Evolutionary conservation across 768 basidiomycete genomes (phyloP).

Genomic region (Rhizopogon sp.): DNA sequence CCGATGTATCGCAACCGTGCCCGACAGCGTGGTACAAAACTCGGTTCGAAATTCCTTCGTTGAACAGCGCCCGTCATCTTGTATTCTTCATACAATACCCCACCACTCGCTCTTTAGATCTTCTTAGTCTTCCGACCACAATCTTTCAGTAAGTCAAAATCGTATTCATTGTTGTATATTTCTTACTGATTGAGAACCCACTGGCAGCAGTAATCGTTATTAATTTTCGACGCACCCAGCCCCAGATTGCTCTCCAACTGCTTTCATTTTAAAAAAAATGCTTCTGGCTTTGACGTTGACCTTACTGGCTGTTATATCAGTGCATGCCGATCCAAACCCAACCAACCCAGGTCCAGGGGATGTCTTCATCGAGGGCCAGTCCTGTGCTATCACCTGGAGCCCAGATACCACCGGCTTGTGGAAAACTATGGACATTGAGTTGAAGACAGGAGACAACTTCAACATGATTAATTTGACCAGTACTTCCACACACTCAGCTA

Average conservation of each 20-base stretch:
- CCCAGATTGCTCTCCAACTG: not conserved
- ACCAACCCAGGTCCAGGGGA: constrained; percentile 54
- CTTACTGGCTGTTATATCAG: constrained; percentile 28
- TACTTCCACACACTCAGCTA: constrained; percentile 29
- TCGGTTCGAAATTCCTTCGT: not conserved
- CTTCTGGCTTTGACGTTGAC: constrained; percentile 10
- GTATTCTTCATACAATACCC: not conserved
- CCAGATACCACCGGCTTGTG: constrained; percentile 56
- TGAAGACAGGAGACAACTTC: constrained; percentile 77
- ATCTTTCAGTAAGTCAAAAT: not conserved
- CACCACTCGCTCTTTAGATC: constrained; percentile 4
- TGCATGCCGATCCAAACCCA: constrained; percentile 57
- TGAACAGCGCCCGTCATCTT: not conserved
- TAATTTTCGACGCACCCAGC: not conserved
- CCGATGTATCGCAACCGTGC: no score
- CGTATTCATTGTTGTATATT: not conserved
- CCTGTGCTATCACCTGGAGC: constrained; percentile 56
- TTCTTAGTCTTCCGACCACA: not conserved
- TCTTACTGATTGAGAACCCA: not conserved
- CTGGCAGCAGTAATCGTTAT: not conserved
- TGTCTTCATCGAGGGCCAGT: constrained; percentile 49
- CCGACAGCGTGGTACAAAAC: not conserved
- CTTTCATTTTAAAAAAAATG: constrained; percentile 13
- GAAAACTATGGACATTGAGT: constrained; percentile 68
- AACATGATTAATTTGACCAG: constrained; percentile 65